These are phyloP conservation scores for Aspergillus unguis DNA, from an alignment of 2,329 filamentous ascomycete species.

Conservation along the genomic window DNA sequence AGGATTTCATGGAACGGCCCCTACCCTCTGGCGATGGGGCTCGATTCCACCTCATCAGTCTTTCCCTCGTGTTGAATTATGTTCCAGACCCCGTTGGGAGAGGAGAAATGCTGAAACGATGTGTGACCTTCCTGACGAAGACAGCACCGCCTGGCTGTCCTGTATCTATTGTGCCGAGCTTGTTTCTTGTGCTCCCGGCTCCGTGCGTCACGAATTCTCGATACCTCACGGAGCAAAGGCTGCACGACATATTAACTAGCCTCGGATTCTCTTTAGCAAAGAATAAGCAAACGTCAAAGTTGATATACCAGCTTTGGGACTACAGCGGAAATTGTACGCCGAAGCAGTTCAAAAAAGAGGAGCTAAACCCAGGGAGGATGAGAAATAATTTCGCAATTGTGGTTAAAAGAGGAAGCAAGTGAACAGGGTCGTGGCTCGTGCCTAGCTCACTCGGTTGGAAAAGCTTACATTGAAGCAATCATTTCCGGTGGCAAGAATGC, in stretches of 20 bases:
- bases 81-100: constrained; percentile 72
- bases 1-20: constrained; percentile 91
- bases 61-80: constrained; percentile 92
- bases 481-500: constrained; percentile 78
- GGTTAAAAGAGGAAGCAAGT: constrained; percentile 38
- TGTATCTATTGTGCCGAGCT: constrained; percentile 44
- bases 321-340: constrained; percentile 36
- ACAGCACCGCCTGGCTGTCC: constrained; percentile 17
- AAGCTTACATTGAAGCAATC: constrained; percentile 51
- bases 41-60: constrained; percentile 81
- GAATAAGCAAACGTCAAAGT: constrained; percentile 73
- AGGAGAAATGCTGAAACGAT: constrained; percentile 81
- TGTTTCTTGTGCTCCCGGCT: constrained; percentile 87
- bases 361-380: constrained; percentile 68
- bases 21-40: constrained; percentile 60
- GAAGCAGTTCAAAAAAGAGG: constrained; percentile 63
- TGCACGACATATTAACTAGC: constrained; percentile 70
- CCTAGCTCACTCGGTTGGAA: neutral
- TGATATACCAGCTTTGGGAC: constrained; percentile 87
- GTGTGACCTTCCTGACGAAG: constrained; percentile 63
- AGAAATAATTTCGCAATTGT: constrained; percentile 92
- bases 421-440: neutral
- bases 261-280: constrained; percentile 68
- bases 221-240: constrained; percentile 70
- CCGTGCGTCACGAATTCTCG: constrained; percentile 87